Evolutionary conservation across 179 eudicot genomes (phyloP).

Genomic region (Amaranthus tricolor): DNA sequence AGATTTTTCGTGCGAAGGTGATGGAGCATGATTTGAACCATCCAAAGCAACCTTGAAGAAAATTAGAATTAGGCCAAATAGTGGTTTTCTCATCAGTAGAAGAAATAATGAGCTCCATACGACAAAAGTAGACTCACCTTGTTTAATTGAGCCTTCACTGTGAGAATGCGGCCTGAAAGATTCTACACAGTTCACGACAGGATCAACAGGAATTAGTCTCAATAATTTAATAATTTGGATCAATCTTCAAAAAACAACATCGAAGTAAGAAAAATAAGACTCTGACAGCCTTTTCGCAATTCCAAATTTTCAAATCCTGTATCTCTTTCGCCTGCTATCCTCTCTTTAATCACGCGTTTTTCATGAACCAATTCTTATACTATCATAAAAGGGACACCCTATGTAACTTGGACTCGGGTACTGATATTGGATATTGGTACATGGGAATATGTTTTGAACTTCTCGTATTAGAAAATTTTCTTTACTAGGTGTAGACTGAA

Average conservation of each 20-base stretch:
- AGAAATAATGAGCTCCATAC: conserved; percentile 19
- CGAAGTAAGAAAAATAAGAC: background rate
- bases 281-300: background rate
- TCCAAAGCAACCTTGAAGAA: conserved; percentile 52
- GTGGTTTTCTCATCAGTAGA: conserved; percentile 20
- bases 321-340: background rate
- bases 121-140: conserved; percentile 43
- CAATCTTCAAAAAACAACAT: background rate
- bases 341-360: background rate
- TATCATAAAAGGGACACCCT: background rate
- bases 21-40: conserved; percentile 44
- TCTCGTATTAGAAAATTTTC: background rate
- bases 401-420: background rate
- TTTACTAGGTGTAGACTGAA: background rate
- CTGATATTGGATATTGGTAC: too few relatives aligned
- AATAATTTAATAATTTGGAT: background rate
- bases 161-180: conserved; percentile 35
- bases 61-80: conserved; percentile 12
- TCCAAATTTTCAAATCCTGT: background rate
- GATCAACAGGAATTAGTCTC: conserved; percentile 5
- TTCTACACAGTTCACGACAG: conserved; percentile 32
- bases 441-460: background rate
- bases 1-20: conserved; percentile 35
- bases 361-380: background rate
- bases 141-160: conserved; percentile 55